Evolutionary conservation across 192 early-diverging fungal species (phyloP).

Genomic region (Chytriomyces hyalinus): DNA sequence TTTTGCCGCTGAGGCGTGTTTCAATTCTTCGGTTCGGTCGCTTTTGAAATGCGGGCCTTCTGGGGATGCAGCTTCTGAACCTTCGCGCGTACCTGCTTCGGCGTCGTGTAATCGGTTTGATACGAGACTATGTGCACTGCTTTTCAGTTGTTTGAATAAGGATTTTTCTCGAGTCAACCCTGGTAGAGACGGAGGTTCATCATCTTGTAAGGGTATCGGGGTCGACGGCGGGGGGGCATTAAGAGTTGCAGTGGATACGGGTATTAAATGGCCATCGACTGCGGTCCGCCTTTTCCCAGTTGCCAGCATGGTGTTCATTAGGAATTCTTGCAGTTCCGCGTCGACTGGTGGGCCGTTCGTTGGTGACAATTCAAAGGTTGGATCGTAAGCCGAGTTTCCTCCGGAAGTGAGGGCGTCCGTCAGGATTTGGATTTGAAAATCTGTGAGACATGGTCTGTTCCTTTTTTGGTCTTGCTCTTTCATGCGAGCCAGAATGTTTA

Average conservation of each 20-base stretch:
- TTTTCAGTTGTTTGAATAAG: background rate
- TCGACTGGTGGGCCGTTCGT: background rate
- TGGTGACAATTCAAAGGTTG: slow-evolving; percentile 13
- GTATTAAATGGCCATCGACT: background rate
- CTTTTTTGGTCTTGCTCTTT: slow-evolving; percentile 4
- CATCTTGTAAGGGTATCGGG: too few relatives aligned
- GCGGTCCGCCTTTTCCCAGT: slow-evolving; percentile 3
- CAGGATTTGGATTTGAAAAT: slow-evolving; percentile 13
- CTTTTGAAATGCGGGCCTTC: background rate
- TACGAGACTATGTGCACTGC: too few relatives aligned
- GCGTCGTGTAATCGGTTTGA: background rate
- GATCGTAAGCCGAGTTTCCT: slow-evolving; percentile 21
- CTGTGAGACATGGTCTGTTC: background rate
- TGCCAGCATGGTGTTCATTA: slow-evolving; percentile 29
- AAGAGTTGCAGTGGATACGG: too few relatives aligned
- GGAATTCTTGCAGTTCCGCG: slow-evolving; percentile 22
- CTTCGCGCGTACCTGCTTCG: background rate
- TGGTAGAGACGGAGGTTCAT: background rate
- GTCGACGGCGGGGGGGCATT: too few relatives aligned
- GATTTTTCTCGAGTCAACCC: background rate
- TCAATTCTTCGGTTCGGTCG: too few relatives aligned
- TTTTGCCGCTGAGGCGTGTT: too few relatives aligned
- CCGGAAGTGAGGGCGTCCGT: slow-evolving; percentile 23
- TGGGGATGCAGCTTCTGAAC: background rate
- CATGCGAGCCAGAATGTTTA: slow-evolving; percentile 15